Evolutionary conservation across 139 green algal genomes (phyloP), one percentile per base, ranked within the genome.

Genomic region (Spirogloea muscicola): DNA sequence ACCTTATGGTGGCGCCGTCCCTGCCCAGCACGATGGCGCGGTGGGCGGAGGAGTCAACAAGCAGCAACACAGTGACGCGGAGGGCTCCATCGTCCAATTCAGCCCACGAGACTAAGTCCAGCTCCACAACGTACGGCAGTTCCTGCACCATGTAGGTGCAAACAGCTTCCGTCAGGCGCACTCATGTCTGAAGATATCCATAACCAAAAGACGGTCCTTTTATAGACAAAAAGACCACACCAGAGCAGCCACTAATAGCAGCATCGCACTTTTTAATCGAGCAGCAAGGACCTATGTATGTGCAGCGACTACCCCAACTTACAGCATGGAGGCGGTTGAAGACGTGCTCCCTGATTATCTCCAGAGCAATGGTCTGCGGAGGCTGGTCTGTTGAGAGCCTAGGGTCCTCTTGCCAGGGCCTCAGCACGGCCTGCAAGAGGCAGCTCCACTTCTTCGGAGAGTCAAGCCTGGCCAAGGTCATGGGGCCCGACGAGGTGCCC

Each of bases 281-380:
- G 16, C 27, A 36, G 18, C 21, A 31, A 21, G 46, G 21, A 55
- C 46, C 21, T 41, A n/a, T n/a, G n/a, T n/a, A n/a, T 65, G 57
- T 9, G 57, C 7, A 25, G 18, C 55, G 27, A 13, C 9, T 37
- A 6, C 37, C 67, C 29, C 62, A 72, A 58, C 58, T 79, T n/a
- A n/a, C n/a, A n/a, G n/a, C 25, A 57, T 81, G 74, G 40, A 81
- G 39, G 25, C 74, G 65, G n/a, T 81, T 38, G 7, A 77, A 38
- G 9, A 81, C 25, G 29, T n/a, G 52, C 63, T 81, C 64, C 18
- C 74, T 46, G 3, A 81, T 64, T 9, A 81, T 77, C 38, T 81
- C 65, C 64, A 81, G n/a, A 27, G 64, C 73, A 4, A 77, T 13
- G 29, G 49, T 18, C 51, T 68, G 38, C 4, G 25, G 18, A 3